A percentile compares a stretch with the other conserved stretches of the same genome.
phyloP scores from a whole-genome alignment of 1,284 basidiomycete species.

The Ceratobasidium sp. region DNA sequence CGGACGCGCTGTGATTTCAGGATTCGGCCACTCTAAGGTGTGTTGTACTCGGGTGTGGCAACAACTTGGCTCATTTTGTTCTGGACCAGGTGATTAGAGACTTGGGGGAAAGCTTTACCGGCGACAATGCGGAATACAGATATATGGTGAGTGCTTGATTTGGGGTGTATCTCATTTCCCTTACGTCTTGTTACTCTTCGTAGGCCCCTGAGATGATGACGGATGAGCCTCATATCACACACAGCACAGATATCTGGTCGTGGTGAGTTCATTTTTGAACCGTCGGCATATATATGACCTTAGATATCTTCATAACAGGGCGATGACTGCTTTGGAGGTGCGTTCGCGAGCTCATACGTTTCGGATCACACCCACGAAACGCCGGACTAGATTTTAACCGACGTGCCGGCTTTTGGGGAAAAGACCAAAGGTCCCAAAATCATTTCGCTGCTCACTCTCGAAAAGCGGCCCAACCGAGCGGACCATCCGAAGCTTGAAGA shows the following conservation, averaged over 20 bases:
- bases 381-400: slow-evolving; percentile 23
- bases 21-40: slow-evolving; percentile 33
- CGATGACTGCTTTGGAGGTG: slow-evolving; percentile 30
- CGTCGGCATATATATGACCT: background rate
- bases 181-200: no score
- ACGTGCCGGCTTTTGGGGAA: slow-evolving; percentile 17
- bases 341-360: no score
- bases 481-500: slow-evolving; percentile 11
- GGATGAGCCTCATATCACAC: slow-evolving; percentile 12
- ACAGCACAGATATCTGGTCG: slow-evolving; percentile 15
- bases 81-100: background rate
- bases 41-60: no score
- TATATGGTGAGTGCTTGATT: slow-evolving; percentile 8
- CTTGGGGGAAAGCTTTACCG: background rate
- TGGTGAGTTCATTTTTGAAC: slow-evolving; percentile 3
- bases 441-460: background rate
- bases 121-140: background rate
- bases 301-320: background rate
- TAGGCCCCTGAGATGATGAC: no score
- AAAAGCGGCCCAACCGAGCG: background rate
- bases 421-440: slow-evolving; percentile 6
- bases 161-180: no score
- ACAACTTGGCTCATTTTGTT: no score
- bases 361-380: no score
- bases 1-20: slow-evolving; percentile 19